A percentile compares a stretch with the other conserved stretches of the same genome.
phyloP scores from a whole-genome alignment of 805 yeast species.

The Pichia nanzhaoensis region DNA sequence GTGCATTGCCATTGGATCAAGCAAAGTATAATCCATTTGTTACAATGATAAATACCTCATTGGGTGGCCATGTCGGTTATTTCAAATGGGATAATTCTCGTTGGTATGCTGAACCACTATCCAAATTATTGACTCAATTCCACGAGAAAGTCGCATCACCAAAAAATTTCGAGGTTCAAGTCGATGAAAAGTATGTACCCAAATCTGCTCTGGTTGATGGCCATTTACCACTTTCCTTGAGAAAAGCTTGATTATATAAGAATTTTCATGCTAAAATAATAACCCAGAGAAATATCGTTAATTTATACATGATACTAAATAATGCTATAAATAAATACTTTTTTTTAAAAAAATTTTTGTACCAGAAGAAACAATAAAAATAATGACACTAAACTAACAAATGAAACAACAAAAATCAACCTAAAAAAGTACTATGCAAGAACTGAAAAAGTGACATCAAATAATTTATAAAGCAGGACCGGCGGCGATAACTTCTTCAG shows the following conservation, averaged over 20 bases:
- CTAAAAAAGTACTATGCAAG: neutral
- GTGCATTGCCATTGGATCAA: conserved; percentile 45
- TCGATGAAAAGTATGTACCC: conserved; percentile 8
- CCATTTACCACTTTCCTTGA: neutral
- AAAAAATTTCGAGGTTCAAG: conserved; percentile 8
- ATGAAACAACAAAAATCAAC: neutral
- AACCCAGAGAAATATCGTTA: neutral
- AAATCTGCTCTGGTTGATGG: conserved; percentile 9
- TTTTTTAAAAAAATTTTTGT: neutral
- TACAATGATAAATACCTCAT: conserved; percentile 48
- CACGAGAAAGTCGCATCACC: conserved; percentile 14
- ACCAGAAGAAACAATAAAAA: conserved; percentile 1
- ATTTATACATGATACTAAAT: neutral
- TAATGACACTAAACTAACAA: neutral
- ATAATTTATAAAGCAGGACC: conserved; percentile 58
- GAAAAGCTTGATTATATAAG: neutral
- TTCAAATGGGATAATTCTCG: conserved; percentile 52
- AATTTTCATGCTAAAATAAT: too few species aligned
- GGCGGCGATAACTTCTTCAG: conserved; percentile 83
- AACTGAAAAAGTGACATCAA: neutral
- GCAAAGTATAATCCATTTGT: conserved; percentile 52
- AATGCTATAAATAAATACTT: neutral
- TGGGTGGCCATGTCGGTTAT: conserved; percentile 86
- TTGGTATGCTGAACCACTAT: conserved; percentile 56
- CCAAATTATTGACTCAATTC: conserved; percentile 30